These are phyloP conservation scores for Hordeum marinum DNA, from an alignment of 176 grass and related monocot genomes.

Conservation along the genomic window DNA sequence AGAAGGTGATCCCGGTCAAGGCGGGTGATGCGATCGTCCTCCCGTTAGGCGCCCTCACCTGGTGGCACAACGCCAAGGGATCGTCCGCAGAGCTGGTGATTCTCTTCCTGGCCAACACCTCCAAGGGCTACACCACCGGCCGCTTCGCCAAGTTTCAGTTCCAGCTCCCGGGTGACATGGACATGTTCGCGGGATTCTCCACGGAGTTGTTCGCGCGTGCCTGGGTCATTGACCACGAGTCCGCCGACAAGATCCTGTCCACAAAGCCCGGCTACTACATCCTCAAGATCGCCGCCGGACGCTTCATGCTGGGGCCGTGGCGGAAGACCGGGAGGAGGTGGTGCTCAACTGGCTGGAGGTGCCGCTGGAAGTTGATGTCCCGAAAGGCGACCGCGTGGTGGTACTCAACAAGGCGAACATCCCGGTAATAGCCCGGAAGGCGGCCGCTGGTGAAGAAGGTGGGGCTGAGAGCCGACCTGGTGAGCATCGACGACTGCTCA, in stretches of 20 bases:
- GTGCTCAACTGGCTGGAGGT: conserved; percentile 68
- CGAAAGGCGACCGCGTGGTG: conserved; percentile 44
- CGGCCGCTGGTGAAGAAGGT: conserved; percentile 64
- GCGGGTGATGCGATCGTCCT: conserved; percentile 57
- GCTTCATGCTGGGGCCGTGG: conserved; percentile 35
- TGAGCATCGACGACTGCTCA: too few species aligned
- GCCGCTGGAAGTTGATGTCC: conserved; percentile 58
- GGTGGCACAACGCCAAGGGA: conserved; percentile 58
- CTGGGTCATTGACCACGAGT: conserved; percentile 38
- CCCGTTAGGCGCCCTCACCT: conserved; percentile 55
- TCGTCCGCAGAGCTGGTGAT: conserved; percentile 27
- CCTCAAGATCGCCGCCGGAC: conserved; percentile 27
- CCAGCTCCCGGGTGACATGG: conserved; percentile 44
- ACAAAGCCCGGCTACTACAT: conserved; percentile 38
- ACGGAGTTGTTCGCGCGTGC: conserved; percentile 61
- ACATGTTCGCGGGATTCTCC: conserved; percentile 66
- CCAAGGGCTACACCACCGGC: conserved; percentile 45
- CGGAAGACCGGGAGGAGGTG: conserved; percentile 39
- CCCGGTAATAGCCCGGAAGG: too few species aligned
- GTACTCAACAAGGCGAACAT: conserved; percentile 55
- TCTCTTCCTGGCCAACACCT: conserved; percentile 77
- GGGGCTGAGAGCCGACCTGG: conserved; percentile 51
- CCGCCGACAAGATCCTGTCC: conserved; percentile 33
- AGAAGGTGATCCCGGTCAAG: conserved; percentile 60
- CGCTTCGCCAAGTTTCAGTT: conserved; percentile 50